Evolutionary conservation across 768 basidiomycete species (phyloP).

Genomic region (Phallus indusiatus): DNA sequence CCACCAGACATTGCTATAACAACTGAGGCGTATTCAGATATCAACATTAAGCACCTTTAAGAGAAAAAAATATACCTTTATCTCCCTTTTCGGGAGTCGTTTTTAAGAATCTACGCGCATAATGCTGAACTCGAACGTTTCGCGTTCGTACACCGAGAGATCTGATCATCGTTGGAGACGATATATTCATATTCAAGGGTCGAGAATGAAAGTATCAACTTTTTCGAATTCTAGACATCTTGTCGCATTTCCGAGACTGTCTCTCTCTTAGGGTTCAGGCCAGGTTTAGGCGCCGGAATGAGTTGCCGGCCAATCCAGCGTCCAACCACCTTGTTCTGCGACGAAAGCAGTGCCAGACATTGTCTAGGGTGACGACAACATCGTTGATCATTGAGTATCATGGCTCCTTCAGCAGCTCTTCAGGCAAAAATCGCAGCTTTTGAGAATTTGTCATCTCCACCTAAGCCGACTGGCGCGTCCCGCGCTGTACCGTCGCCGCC

Average conservation of each 20-base stretch:
- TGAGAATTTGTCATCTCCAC: constrained; percentile 35
- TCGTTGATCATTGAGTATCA: not conserved
- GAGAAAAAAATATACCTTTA: not conserved
- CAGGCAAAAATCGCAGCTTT: constrained; percentile 58
- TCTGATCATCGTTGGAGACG: too few relatives aligned
- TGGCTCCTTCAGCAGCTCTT: constrained; percentile 34
- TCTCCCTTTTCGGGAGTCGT: not conserved
- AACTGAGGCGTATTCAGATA: constrained; percentile 35
- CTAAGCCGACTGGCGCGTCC: not conserved
- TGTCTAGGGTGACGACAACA: not conserved
- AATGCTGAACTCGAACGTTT: too few relatives aligned
- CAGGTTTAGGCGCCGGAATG: too few relatives aligned
- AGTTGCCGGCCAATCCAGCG: too few relatives aligned
- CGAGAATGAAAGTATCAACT: too few relatives aligned
- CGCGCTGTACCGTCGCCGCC: not conserved
- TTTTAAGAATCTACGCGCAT: not conserved
- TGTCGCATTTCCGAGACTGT: too few relatives aligned
- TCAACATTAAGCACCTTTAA: not conserved
- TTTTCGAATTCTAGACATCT: too few relatives aligned
- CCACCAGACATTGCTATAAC: constrained; percentile 93
- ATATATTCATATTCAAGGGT: too few relatives aligned
- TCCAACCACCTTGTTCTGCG: too few relatives aligned
- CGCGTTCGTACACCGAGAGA: too few relatives aligned
- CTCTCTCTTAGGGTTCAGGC: too few relatives aligned
- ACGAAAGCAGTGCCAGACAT: not conserved